phyloP scores from a whole-genome alignment of 176 grass and related monocot genomes.

The Eleusine coracana region DNA sequence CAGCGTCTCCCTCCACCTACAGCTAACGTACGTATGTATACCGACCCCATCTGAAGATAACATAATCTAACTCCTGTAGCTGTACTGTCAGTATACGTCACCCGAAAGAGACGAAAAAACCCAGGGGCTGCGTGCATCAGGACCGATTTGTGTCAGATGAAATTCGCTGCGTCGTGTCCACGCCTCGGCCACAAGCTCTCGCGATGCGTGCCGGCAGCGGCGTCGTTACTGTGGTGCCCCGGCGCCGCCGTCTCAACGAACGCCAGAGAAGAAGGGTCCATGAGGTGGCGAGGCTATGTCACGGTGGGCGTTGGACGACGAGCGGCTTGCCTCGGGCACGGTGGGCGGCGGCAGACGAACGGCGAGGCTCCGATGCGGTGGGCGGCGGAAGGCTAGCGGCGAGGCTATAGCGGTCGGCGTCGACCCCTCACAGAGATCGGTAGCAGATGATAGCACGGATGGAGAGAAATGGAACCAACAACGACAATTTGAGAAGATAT shows the following conservation, averaged over 20 bases:
- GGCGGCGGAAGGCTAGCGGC: too few relatives aligned
- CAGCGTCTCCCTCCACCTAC: neutral
- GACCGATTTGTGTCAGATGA: neutral
- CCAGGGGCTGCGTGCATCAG: neutral
- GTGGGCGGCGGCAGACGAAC: too few relatives aligned
- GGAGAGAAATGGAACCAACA: too few relatives aligned
- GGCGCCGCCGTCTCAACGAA: neutral
- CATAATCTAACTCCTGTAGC: constrained; percentile 25
- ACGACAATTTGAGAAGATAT: too few relatives aligned
- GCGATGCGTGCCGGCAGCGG: neutral
- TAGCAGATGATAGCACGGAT: too few relatives aligned
- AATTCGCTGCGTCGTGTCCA: neutral
- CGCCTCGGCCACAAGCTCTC: neutral
- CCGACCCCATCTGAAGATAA: constrained; percentile 33
- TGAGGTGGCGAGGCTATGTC: too few relatives aligned
- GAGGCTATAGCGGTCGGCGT: too few relatives aligned
- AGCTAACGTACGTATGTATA: neutral
- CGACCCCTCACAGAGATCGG: too few relatives aligned
- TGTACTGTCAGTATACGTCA: constrained; percentile 12
- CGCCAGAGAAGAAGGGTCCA: neutral
- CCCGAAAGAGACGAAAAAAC: neutral
- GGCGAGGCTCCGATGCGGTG: too few relatives aligned
- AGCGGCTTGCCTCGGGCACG: too few relatives aligned
- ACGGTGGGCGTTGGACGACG: too few relatives aligned
- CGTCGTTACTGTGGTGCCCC: too few relatives aligned